These are phyloP conservation scores for Cnidoscolus chayamansa DNA, from an alignment of 441 rosid genomes.

Conservation along the genomic window DNA sequence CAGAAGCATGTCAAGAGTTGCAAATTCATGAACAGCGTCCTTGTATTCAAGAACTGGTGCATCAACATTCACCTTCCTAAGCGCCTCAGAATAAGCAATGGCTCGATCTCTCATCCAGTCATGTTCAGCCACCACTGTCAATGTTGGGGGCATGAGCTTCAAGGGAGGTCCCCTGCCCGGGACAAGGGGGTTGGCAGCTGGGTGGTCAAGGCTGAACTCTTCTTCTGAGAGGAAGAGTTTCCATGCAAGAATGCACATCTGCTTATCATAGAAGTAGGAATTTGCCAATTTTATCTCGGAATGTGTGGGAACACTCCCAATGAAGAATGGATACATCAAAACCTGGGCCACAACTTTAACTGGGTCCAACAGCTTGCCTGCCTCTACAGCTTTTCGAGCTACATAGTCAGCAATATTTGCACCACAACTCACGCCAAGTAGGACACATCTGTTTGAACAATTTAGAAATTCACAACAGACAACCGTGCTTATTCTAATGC, in stretches of 20 bases:
- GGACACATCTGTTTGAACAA: constrained; percentile 64
- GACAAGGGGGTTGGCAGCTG: constrained; percentile 80
- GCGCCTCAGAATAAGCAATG: constrained; percentile 84
- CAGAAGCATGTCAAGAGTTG: constrained; percentile 83
- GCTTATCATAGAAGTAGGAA: constrained; percentile 83
- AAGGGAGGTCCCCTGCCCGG: constrained; percentile 71
- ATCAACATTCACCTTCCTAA: constrained; percentile 82
- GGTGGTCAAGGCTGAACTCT: constrained; percentile 42
- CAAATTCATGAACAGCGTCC: constrained; percentile 94
- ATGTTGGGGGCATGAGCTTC: constrained; percentile 87
- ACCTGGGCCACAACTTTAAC: constrained; percentile 92
- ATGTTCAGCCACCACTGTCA: constrained; percentile 86
- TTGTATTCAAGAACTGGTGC: constrained; percentile 90
- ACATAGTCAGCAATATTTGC: constrained; percentile 84
- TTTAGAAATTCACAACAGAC: constrained; percentile 1
- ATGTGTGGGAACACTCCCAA: constrained; percentile 75
- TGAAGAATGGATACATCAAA: constrained; percentile 82
- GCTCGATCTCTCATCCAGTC: constrained; percentile 98
- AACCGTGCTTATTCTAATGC: not conserved
- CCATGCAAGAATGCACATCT: constrained; percentile 80
- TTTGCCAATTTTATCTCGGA: constrained; percentile 87
- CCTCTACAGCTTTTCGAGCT: constrained; percentile 75
- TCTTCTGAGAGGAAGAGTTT: constrained; percentile 66
- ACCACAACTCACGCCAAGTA: constrained; percentile 92
- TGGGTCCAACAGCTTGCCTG: constrained; percentile 70